Percentiles rank a stretch among this genome's conserved stretches.
These are phyloP conservation scores for Candida endomychidarum DNA, from an alignment of 805 yeast species.

Conservation along the genomic window DNA sequence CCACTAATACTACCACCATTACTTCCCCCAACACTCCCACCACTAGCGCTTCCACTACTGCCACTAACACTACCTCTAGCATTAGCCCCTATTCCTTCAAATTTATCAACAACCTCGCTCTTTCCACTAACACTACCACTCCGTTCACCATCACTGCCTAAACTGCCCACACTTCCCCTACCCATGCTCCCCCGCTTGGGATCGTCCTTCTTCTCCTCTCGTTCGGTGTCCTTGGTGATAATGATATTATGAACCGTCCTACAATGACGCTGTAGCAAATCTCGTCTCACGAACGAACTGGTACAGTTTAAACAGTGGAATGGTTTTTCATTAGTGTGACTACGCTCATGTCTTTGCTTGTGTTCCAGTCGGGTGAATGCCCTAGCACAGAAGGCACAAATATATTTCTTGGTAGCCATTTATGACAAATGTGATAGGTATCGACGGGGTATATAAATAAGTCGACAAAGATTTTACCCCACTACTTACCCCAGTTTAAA, in stretches of 20 bases:
- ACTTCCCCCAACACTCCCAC: not conserved
- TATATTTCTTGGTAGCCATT: constrained; percentile 57
- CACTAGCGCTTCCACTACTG: not conserved
- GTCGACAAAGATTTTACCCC: constrained; percentile 5
- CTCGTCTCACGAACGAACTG: constrained; percentile 74
- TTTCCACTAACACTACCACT: too few species aligned
- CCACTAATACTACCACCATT: not conserved
- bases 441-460: constrained; percentile 4
- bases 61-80: too few species aligned
- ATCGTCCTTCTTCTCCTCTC: not conserved
- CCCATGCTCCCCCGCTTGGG: not conserved
- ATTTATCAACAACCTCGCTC: too few species aligned
- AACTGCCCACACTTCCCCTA: not conserved
- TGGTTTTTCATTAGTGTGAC: constrained; percentile 80
- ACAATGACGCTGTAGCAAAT: constrained; percentile 71
- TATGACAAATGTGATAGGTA: not conserved
- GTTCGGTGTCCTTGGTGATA: not conserved
- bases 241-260: constrained; percentile 65
- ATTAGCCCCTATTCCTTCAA: too few species aligned
- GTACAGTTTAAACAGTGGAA: constrained; percentile 71
- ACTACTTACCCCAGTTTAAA: constrained; percentile 8
- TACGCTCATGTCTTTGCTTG: constrained; percentile 72
- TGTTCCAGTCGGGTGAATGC: constrained; percentile 81
- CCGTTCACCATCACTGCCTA: not conserved
- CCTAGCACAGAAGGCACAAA: constrained; percentile 77